These are phyloP conservation scores for Orbilia oligospora DNA, from an alignment of 2,329 filamentous ascomycete species.

Conservation along the genomic window DNA sequence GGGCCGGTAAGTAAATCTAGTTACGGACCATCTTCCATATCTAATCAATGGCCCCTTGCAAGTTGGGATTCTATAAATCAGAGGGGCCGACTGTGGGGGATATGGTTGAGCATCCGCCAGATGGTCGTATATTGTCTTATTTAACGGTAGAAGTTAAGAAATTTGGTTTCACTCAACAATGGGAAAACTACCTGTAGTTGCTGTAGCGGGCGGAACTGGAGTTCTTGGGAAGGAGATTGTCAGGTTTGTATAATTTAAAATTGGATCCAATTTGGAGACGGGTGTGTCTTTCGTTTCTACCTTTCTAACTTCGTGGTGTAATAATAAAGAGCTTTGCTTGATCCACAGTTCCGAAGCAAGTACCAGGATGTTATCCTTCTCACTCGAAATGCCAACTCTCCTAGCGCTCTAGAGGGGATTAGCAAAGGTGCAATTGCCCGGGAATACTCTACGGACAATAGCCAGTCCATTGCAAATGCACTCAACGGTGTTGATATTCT, in stretches of 20 bases:
- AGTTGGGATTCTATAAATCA: background rate
- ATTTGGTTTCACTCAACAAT: background rate
- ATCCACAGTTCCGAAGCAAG: constrained; percentile 47
- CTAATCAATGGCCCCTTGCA: background rate
- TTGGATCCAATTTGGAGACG: background rate
- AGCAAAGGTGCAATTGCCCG: constrained; percentile 29
- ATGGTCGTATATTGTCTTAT: too few species aligned
- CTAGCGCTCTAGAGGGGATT: constrained; percentile 34
- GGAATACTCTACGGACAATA: constrained; percentile 44
- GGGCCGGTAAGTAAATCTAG: background rate
- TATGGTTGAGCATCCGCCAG: too few species aligned
- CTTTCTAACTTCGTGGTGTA: background rate
- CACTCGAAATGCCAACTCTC: constrained; percentile 26
- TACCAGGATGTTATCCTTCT: constrained; percentile 58
- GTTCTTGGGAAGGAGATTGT: constrained; percentile 50
- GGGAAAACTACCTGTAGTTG: constrained; percentile 40
- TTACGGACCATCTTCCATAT: background rate
- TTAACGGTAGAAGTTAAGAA: too few species aligned
- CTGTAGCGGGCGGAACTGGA: constrained; percentile 52
- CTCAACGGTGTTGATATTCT: constrained; percentile 65
- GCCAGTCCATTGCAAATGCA: constrained; percentile 61
- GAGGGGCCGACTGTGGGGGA: background rate
- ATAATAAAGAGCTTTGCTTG: constrained; percentile 38
- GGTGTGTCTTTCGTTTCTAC: background rate
- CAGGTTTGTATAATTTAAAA: constrained; percentile 39